Conservation (phyloP, 164 flowering plant genomes). For the Saururus chinensis region DNA sequence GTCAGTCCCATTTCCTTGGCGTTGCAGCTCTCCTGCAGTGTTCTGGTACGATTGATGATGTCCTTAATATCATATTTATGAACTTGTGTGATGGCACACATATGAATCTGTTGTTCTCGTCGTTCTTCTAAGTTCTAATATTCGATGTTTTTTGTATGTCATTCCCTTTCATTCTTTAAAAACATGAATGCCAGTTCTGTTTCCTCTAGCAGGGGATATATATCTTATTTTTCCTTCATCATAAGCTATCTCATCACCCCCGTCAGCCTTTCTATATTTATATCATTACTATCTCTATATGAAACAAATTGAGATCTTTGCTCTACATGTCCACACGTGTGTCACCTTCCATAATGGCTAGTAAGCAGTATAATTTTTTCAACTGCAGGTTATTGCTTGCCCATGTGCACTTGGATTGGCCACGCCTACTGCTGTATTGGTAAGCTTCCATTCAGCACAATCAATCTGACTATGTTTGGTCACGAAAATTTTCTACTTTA, state of each 20-base stretch:
- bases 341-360: background rate
- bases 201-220: too few relatives aligned
- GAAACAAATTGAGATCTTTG: too few relatives aligned
- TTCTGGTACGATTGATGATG: slow-evolving; percentile 53
- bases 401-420: slow-evolving; percentile 99
- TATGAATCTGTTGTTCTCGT: background rate
- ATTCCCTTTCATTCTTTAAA: background rate
- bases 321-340: too few relatives aligned
- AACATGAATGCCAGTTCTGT: too few relatives aligned
- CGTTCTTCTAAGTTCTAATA: background rate
- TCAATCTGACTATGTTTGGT: background rate
- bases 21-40: slow-evolving; percentile 96
- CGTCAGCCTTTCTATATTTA: too few relatives aligned
- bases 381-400: slow-evolving; percentile 83
- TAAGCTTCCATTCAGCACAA: slow-evolving; percentile 10
- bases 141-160: background rate
- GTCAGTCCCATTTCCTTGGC: slow-evolving; percentile 80
- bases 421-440: slow-evolving; percentile 97
- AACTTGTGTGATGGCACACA: background rate
- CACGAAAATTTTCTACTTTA: background rate
- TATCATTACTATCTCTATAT: too few relatives aligned
- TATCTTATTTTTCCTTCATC: too few relatives aligned
- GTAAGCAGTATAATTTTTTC: slow-evolving; percentile 3
- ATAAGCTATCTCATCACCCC: too few relatives aligned
- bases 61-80: background rate